phyloP scores from a whole-genome alignment of 2,329 filamentous ascomycete genomes.

The Colletotrichum gigasporum region DNA sequence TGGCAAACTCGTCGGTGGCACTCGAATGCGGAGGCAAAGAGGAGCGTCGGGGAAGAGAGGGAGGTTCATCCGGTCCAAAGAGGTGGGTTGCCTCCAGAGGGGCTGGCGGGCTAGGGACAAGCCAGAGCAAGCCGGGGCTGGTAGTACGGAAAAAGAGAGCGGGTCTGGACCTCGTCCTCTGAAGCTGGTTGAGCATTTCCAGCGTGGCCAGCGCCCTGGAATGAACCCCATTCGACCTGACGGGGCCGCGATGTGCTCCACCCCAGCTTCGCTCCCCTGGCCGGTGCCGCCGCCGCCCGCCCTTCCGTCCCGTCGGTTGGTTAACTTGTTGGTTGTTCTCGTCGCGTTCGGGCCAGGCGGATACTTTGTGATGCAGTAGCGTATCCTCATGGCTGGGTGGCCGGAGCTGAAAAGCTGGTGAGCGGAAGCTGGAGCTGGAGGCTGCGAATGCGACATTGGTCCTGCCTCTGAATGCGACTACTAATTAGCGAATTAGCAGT shows the following conservation, averaged over 20 bases:
- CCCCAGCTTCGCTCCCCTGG: not conserved
- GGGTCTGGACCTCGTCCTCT: conserved; percentile 13
- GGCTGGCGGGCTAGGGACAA: not conserved
- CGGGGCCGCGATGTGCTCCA: not conserved
- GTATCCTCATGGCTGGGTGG: not conserved
- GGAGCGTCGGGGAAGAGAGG: conserved; percentile 15
- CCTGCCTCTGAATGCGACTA: no score
- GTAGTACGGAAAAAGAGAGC: not conserved
- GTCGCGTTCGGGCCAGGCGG: conserved; percentile 11
- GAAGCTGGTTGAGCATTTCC: conserved; percentile 15
- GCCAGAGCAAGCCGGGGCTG: not conserved
- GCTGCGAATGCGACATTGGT: not conserved
- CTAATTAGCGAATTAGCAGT: not conserved
- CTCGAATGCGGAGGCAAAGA: not conserved
- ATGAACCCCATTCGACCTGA: conserved; percentile 23
- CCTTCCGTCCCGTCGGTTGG: conserved; percentile 10
- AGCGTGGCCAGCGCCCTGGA: conserved; percentile 18
- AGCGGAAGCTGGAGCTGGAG: not conserved
- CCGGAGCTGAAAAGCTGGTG: not conserved
- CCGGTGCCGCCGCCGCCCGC: not conserved
- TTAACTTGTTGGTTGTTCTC: not conserved
- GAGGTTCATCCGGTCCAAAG: conserved; percentile 13
- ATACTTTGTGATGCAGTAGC: not conserved
- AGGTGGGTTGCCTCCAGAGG: conserved; percentile 20
- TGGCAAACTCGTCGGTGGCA: conserved; percentile 1